Evolutionary conservation across 306 rosid species (phyloP).

Genomic region (Cyamopsis tetragonoloba): DNA sequence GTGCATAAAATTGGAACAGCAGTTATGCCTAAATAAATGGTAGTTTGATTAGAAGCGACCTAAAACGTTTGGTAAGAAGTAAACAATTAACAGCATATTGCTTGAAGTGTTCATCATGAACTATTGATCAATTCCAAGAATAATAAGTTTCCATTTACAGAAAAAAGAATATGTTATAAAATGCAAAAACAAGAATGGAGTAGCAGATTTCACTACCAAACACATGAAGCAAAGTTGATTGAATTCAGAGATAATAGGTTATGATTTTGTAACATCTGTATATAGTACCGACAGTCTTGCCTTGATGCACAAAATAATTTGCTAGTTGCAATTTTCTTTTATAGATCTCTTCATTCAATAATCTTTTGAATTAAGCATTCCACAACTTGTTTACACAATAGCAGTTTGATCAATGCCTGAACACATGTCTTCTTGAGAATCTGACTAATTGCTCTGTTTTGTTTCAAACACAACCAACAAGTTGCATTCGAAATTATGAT

Average conservation of each 20-base stretch:
- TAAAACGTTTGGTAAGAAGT: slow-evolving; percentile 1
- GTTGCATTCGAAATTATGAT: slow-evolving; percentile 3
- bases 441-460: slow-evolving; percentile 22
- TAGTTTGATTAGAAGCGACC: slow-evolving; percentile 1
- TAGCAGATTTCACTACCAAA: slow-evolving; percentile 8
- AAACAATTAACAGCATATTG: background rate
- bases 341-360: background rate
- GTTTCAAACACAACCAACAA: background rate
- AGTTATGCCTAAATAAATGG: background rate
- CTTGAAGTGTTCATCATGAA: background rate
- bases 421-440: slow-evolving; percentile 29
- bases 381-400: slow-evolving; percentile 6
- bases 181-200: background rate
- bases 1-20: too few relatives aligned
- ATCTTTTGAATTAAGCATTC: slow-evolving; percentile 23
- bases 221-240: slow-evolving; percentile 21
- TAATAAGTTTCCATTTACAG: background rate
- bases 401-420: slow-evolving; percentile 3
- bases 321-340: background rate
- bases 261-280: slow-evolving; percentile 16
- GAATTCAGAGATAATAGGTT: background rate
- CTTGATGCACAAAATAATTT: slow-evolving; percentile 17
- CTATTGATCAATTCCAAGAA: background rate
- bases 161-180: background rate
- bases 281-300: slow-evolving; percentile 31